Base-by-base conservation (phyloP, 495 filamentous ascomycete genomes). In the Physcia stellaris region DNA sequence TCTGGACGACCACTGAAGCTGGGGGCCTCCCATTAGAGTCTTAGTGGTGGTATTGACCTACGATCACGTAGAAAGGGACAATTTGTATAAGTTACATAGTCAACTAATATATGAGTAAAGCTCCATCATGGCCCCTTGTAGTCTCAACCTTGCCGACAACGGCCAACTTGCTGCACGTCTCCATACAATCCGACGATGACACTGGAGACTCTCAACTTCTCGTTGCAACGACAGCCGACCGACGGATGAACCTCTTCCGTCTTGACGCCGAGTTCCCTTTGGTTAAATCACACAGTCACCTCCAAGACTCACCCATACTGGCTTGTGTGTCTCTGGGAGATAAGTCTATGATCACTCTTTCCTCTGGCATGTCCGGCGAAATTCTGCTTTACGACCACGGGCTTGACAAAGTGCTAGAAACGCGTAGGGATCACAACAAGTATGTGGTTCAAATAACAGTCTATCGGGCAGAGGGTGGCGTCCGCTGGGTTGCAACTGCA, bases 331-430 rank as follows among this genome's bases (percentile, higher is more conserved):
- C 52, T 4, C 46, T 63, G 26, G 35, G 29, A 23, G 20, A 22
- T 9, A 17, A 37, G 40, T n/a, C 24, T 20, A 18, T 35, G 9
- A 55, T 13, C 38, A 51, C 19, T 42, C 53, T 82, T 24, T 59
- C 66, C 34, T 61, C 69, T 23, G 69, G 67, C 42, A 81, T 83
- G 78, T 74, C 75, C n/a, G 78, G 78, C 2, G 62, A 70, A 29
- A 47, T 80, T 9, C 37, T 67, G 13, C 41, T 61, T 44, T 73
- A 49, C 50, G 60, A 51, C 3, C 41, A 56, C 18, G 45, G 48
- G 1, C 60, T 58, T 11, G 48, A 51, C 7, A 39, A 45, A 13
- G 41, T 66, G 0, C 35, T 77, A 13, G 63, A 66, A n/a, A 53
- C 45, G 5, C 52, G 73, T 39, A 67, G 60, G 21, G 71, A 79